Evolutionary conservation across 768 basidiomycete species (phyloP).

Genomic region (Kwoniella pini): DNA sequence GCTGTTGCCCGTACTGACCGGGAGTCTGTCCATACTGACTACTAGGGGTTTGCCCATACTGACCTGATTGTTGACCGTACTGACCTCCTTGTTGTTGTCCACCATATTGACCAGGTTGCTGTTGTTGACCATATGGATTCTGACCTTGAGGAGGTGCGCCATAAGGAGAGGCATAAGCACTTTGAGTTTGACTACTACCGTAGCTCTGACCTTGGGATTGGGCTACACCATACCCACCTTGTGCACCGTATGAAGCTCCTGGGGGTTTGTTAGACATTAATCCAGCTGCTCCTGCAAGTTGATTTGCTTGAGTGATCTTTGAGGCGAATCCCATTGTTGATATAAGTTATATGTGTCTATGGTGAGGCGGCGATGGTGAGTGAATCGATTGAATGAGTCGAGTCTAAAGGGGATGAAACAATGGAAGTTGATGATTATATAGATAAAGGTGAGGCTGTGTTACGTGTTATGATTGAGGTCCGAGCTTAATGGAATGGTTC

Average conservation of each 20-base stretch:
- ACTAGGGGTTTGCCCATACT: constrained; percentile 8
- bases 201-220: background rate
- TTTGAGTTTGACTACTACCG: too few species aligned
- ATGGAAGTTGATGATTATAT: too few species aligned
- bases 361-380: background rate
- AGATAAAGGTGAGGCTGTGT: too few species aligned
- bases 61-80: background rate
- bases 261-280: constrained; percentile 30
- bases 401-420: too few species aligned
- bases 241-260: constrained; percentile 20
- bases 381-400: too few species aligned
- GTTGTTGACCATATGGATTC: constrained; percentile 17
- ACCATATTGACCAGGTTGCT: constrained; percentile 30
- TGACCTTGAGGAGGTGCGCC: constrained; percentile 20
- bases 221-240: constrained; percentile 20
- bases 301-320: constrained; percentile 33
- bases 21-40: constrained; percentile 1
- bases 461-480: too few species aligned
- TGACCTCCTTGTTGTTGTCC: constrained; percentile 6
- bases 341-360: background rate
- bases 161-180: constrained; percentile 18
- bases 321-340: constrained; percentile 32
- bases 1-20: constrained; percentile 6
- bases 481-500: too few species aligned
- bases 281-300: constrained; percentile 21